Conservation (phyloP, 2,329 filamentous ascomycete genomes). For the Hypoxylon sp. region DNA sequence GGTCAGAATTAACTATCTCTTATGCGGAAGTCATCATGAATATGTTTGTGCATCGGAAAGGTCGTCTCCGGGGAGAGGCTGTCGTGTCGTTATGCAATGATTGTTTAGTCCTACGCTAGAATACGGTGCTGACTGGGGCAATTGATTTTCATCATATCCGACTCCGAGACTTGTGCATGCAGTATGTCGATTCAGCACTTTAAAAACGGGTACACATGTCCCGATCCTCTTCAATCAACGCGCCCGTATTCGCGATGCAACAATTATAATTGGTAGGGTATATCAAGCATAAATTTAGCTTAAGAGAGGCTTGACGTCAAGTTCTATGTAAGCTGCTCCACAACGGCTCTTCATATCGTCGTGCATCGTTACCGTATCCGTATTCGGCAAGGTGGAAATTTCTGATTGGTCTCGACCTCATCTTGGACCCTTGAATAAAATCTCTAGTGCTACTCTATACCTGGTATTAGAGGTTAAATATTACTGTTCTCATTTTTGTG, state of each 20-base stretch:
- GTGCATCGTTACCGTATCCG: constrained; percentile 40
- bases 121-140: not conserved
- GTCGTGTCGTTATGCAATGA: not conserved
- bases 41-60: not conserved
- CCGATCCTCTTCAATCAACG: constrained; percentile 17
- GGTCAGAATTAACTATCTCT: not conserved
- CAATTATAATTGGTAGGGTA: constrained; percentile 23
- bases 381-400: constrained; percentile 31
- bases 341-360: constrained; percentile 23
- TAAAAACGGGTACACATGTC: not conserved
- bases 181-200: not conserved
- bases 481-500: constrained; percentile 12
- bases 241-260: constrained; percentile 32
- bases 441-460: constrained; percentile 24
- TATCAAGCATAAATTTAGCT: constrained; percentile 21
- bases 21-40: not conserved
- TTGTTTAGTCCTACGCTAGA: not conserved
- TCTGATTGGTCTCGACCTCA: constrained; percentile 24
- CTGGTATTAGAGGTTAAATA: not conserved
- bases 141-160: not conserved
- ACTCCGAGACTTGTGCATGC: constrained; percentile 1
- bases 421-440: constrained; percentile 4
- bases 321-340: constrained; percentile 15
- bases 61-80: not conserved
- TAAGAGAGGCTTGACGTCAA: not conserved